Base-by-base conservation (phyloP, 257 asterid species). In the Rubia yunnanensis region DNA sequence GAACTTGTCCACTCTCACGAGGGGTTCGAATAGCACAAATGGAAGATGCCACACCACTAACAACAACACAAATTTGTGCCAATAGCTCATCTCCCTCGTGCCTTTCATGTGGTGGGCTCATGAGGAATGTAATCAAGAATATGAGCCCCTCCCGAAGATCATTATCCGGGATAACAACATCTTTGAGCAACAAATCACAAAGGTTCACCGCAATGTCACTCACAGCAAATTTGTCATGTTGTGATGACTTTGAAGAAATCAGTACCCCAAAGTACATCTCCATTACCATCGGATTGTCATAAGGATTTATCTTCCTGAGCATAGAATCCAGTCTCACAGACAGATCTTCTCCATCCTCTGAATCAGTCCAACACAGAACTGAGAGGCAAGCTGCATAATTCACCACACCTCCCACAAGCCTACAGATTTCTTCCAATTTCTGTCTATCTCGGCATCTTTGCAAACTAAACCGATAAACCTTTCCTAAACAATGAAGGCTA, bases 131-230 rank as follows among this genome's bases (percentile, higher is more conserved):
- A 11, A n/a, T 24, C 53, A 58, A 53, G 17, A 61, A 69, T 22
- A n/a, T 20, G 36, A 69, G 56, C 27, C 39, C 41, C 23, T 41
- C 56, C 2, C 11, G n/a, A 56, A 57, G 60, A 69, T n/a, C 36
- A 30, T 59, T 60, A 9, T 41, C 10, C 5, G 26, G 18, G 11
- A 2, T 3, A 3, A 10, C 10, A 14, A 60, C 55, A 38, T 22
- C 64, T 60, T 30, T 32, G 3, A 59, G 67, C n/a, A 69, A 49
- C 23, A 41, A 15, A 63, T 63, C 52, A 26, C 32, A 48, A 63
- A 63, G 67, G 55, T 23, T 41, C 38, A 10, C 13, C 18, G 26
- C 67, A 5, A 63, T 14, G 20, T 63, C 39, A 41, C 24, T 17
- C 0, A 15, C 9, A 18, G 23, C 5, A 39, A 63, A 48, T 63